Conservation (phyloP, 306 rosid species). For the Cyamopsis tetragonoloba region DNA sequence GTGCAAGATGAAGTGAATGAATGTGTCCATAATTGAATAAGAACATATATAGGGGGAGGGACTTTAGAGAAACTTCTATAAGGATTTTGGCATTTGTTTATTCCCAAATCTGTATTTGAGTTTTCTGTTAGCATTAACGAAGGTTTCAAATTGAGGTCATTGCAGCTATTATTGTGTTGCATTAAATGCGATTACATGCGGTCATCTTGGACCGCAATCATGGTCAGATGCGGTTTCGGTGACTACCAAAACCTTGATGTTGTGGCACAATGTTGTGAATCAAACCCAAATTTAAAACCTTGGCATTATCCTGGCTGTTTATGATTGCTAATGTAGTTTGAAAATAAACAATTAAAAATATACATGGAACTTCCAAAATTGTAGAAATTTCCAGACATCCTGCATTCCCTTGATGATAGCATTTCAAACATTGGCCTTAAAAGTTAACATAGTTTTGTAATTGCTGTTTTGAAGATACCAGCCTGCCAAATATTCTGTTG, state of each 20-base stretch:
- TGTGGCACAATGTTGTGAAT: too few relatives aligned
- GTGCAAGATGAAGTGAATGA: background rate
- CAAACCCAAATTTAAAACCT: too few relatives aligned
- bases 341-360: background rate
- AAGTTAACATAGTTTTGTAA: constrained; percentile 1
- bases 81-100: background rate
- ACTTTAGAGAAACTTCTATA: background rate
- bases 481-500: constrained; percentile 3
- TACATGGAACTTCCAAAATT: background rate
- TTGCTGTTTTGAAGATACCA: background rate
- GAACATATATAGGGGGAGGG: background rate
- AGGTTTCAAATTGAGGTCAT: too few relatives aligned
- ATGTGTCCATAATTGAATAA: background rate
- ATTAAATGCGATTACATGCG: too few relatives aligned
- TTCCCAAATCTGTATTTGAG: background rate
- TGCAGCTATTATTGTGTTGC: too few relatives aligned
- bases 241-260: too few relatives aligned
- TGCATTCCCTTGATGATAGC: background rate
- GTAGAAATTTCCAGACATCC: background rate
- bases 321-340: background rate
- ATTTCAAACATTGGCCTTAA: background rate
- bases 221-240: too few relatives aligned
- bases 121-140: background rate
- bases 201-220: too few relatives aligned
- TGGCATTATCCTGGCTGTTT: background rate